Conservation (phyloP, 2,329 filamentous ascomycete genomes). For the Apiospora koreana region DNA sequence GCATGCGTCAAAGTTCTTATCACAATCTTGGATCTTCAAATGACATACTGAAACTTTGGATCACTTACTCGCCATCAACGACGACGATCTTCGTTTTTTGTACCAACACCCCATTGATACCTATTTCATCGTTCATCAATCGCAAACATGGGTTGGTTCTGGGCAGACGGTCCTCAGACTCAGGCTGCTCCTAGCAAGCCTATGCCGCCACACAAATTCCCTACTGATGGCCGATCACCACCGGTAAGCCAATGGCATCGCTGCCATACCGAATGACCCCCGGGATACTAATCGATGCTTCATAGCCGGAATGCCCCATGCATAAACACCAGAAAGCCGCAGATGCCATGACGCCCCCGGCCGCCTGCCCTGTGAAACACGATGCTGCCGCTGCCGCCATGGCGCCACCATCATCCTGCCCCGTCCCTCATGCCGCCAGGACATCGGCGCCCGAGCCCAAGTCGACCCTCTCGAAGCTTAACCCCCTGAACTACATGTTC, state of each 20-base stretch:
- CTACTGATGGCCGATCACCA: slow-evolving; percentile 34
- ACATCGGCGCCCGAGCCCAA: slow-evolving; percentile 36
- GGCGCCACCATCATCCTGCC: slow-evolving; percentile 40
- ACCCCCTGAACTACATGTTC: slow-evolving; percentile 94
- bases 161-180: slow-evolving; percentile 51
- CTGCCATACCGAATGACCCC: background rate
- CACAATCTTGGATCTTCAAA: background rate
- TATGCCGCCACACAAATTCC: slow-evolving; percentile 26
- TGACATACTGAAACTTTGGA: background rate
- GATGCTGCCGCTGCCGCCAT: slow-evolving; percentile 15
- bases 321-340: slow-evolving; percentile 49
- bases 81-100: background rate
- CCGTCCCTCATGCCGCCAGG: slow-evolving; percentile 44
- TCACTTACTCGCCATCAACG: background rate
- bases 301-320: slow-evolving; percentile 59
- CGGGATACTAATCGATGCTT: background rate
- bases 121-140: slow-evolving; percentile 38
- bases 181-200: slow-evolving; percentile 21
- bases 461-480: slow-evolving; percentile 57
- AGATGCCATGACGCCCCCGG: slow-evolving; percentile 43
- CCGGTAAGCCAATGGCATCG: slow-evolving; percentile 37
- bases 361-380: slow-evolving; percentile 35
- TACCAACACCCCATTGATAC: background rate
- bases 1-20: background rate
- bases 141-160: slow-evolving; percentile 62